Conservation (phyloP, 2,329 filamentous ascomycete species). For the Fusarium sp. region DNA sequence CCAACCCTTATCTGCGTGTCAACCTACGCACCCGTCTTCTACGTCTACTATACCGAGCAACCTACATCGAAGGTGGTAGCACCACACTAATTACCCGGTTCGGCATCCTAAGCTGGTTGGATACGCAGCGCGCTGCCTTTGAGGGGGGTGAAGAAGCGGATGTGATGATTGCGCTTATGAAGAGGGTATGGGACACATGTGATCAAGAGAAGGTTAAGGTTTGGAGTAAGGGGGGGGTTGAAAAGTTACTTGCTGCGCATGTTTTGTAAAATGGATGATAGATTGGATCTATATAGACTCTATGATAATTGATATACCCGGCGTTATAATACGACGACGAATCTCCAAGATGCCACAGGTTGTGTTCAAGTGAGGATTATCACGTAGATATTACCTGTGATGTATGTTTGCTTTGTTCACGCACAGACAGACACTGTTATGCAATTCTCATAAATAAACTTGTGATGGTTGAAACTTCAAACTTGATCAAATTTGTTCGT, state of each 20-base stretch:
- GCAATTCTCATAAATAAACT: background rate
- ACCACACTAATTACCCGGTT: constrained; percentile 84
- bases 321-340: constrained; percentile 25
- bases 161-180: constrained; percentile 67
- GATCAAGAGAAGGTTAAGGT: constrained; percentile 72
- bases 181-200: constrained; percentile 72
- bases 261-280: constrained; percentile 7
- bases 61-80: constrained; percentile 76
- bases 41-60: constrained; percentile 74
- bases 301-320: constrained; percentile 38
- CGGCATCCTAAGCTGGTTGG: constrained; percentile 80
- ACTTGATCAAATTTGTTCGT: constrained; percentile 45
- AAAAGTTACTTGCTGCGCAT: constrained; percentile 46
- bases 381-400: background rate
- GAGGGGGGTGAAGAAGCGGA: constrained; percentile 58
- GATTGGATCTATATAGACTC: constrained; percentile 19
- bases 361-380: background rate
- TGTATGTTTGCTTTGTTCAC: background rate
- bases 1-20: constrained; percentile 72
- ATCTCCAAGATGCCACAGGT: background rate
- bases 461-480: constrained; percentile 15
- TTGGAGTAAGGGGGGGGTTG: constrained; percentile 72
- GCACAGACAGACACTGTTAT: background rate
- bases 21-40: constrained; percentile 71
- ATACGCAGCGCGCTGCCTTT: constrained; percentile 66